phyloP scores from a whole-genome alignment of 2,329 filamentous ascomycete genomes.

The Hypoxylon sp. region DNA sequence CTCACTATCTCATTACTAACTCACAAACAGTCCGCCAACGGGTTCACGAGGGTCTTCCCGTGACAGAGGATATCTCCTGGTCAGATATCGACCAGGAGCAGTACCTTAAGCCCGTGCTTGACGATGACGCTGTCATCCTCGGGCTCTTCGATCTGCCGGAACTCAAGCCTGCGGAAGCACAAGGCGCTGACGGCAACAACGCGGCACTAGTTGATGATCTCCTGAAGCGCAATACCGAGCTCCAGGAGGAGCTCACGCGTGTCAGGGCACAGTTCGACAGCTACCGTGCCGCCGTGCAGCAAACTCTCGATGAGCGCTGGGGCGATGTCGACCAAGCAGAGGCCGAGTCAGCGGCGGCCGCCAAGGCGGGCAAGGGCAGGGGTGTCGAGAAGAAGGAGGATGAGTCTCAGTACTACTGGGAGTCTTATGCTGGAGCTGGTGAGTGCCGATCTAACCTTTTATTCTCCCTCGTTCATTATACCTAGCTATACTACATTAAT shows the following conservation, averaged over 20 bases:
- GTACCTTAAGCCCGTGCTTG: slow-evolving; percentile 86
- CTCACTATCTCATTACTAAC: slow-evolving; percentile 34
- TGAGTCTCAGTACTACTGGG: slow-evolving; percentile 66
- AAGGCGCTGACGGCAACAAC: slow-evolving; percentile 48
- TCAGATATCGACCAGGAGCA: slow-evolving; percentile 81
- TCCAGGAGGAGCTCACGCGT: slow-evolving; percentile 73
- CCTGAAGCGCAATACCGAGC: slow-evolving; percentile 66
- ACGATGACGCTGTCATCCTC: slow-evolving; percentile 91
- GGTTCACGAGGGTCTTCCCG: slow-evolving; percentile 60
- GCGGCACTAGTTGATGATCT: slow-evolving; percentile 58
- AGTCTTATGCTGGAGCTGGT: slow-evolving; percentile 76
- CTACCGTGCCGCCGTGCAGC: slow-evolving; percentile 75
- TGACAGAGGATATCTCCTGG: slow-evolving; percentile 72
- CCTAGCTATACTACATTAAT: neutral
- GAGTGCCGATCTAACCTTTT: slow-evolving; percentile 48
- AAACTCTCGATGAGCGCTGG: slow-evolving; percentile 77
- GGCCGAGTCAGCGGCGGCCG: slow-evolving; percentile 45
- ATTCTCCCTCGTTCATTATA: neutral
- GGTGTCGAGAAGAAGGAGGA: slow-evolving; percentile 56
- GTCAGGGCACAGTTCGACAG: slow-evolving; percentile 74
- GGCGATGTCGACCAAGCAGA: slow-evolving; percentile 67
- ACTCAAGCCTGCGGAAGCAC: slow-evolving; percentile 55
- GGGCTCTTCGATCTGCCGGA: slow-evolving; percentile 83
- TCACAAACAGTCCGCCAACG: slow-evolving; percentile 62
- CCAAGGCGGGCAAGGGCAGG: slow-evolving; percentile 52